Conservation (phyloP, 2,329 filamentous ascomycete genomes). For the Xylariomycetidae sp. region DNA sequence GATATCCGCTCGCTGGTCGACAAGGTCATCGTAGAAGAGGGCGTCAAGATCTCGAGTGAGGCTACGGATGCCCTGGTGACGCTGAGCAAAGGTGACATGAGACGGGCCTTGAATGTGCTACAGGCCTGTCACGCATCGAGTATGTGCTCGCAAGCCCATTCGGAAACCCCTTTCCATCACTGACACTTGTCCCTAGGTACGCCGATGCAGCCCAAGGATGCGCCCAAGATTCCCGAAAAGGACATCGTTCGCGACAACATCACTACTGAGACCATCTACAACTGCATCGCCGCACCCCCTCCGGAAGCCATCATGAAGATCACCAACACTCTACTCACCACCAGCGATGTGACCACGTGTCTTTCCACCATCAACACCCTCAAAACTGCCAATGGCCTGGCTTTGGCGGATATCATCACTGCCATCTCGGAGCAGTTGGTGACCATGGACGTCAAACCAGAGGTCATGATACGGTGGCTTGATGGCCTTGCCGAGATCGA, state of each 20-base stretch:
- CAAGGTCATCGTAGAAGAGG: slow-evolving; percentile 81
- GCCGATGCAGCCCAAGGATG: slow-evolving; percentile 56
- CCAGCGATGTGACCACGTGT: slow-evolving; percentile 82
- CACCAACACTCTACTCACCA: slow-evolving; percentile 73
- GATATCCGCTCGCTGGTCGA: slow-evolving; percentile 85
- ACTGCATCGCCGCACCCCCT: slow-evolving; percentile 92
- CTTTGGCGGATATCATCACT: slow-evolving; percentile 89
- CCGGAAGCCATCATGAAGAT: slow-evolving; percentile 84
- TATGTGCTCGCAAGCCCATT: slow-evolving; percentile 32
- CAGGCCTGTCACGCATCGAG: slow-evolving; percentile 96
- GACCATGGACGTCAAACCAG: slow-evolving; percentile 75
- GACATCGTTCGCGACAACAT: slow-evolving; percentile 67
- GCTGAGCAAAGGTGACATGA: slow-evolving; percentile 93
- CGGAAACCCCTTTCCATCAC: neutral
- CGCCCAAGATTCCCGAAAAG: slow-evolving; percentile 53
- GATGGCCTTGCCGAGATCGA: slow-evolving; percentile 89
- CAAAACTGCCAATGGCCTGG: slow-evolving; percentile 79
- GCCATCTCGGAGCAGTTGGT: slow-evolving; percentile 76
- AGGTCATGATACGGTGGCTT: slow-evolving; percentile 87
- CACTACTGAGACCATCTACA: slow-evolving; percentile 93
- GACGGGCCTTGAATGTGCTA: slow-evolving; percentile 86
- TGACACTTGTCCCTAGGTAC: slow-evolving; percentile 44
- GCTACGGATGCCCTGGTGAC: slow-evolving; percentile 79
- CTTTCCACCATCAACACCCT: slow-evolving; percentile 81
- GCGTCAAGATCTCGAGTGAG: slow-evolving; percentile 73